Evolutionary conservation across 2,329 filamentous ascomycete species (phyloP).

Genomic region (Mollisiaceae sp.): DNA sequence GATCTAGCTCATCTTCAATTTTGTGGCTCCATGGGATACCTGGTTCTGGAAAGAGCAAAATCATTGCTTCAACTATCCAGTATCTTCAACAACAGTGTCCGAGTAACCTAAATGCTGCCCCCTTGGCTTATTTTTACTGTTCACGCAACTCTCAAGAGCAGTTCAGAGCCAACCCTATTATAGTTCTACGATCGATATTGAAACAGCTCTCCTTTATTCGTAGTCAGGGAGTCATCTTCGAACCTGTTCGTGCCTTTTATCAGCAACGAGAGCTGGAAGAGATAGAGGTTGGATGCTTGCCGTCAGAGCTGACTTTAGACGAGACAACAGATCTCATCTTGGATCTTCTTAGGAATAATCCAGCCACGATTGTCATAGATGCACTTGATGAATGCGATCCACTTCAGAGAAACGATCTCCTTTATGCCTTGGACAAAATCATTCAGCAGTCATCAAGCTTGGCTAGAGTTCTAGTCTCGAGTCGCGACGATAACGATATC

Average conservation of each 20-base stretch:
- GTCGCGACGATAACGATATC: slow-evolving; percentile 26
- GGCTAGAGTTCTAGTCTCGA: slow-evolving; percentile 25
- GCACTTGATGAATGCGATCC: slow-evolving; percentile 24
- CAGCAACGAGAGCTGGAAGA: background rate
- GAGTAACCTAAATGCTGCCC: slow-evolving; percentile 6
- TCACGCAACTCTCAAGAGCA: slow-evolving; percentile 34
- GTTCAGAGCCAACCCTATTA: slow-evolving; percentile 30
- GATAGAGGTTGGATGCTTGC: background rate
- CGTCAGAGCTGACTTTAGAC: slow-evolving; percentile 1
- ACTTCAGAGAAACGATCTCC: slow-evolving; percentile 9
- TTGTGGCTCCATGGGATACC: slow-evolving; percentile 44
- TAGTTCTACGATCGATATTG: slow-evolving; percentile 34
- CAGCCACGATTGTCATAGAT: slow-evolving; percentile 26
- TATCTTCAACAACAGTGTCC: slow-evolving; percentile 4
- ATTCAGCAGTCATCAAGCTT: slow-evolving; percentile 16
- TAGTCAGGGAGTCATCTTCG: slow-evolving; percentile 10
- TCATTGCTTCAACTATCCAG: slow-evolving; percentile 13
- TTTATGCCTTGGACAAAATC: slow-evolving; percentile 20
- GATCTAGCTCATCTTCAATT: slow-evolving; percentile 41
- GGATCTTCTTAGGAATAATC: slow-evolving; percentile 8
- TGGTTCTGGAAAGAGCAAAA: slow-evolving; percentile 15
- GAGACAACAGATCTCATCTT: slow-evolving; percentile 21
- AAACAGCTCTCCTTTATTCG: slow-evolving; percentile 31
- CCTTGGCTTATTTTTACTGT: slow-evolving; percentile 41
- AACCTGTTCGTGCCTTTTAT: slow-evolving; percentile 14